Evolutionary conservation across 2,329 filamentous ascomycete genomes (phyloP), one percentile per base, ranked within the genome.

Genomic region (Colletotrichum horii): DNA sequence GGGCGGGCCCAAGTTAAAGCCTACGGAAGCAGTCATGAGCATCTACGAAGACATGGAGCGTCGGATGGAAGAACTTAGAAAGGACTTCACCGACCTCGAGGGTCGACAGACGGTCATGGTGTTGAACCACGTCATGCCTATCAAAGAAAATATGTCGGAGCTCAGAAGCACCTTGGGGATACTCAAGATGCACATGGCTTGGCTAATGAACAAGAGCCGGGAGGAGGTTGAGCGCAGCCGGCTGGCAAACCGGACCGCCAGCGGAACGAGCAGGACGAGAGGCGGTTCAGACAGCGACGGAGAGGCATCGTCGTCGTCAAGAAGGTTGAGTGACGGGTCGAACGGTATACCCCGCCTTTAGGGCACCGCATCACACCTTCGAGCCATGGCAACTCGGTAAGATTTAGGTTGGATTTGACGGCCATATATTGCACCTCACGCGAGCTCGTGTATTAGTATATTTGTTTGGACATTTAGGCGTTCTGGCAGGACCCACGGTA

Each of bases 91-190:
- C 24, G 91, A 92, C 74, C 85, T 92, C 66, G 91, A 93, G 79
- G 89, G 89, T 5, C 88, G 90, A 65, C 91, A 92, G 79, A 91
- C 88, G 36, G 89, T 92, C 82, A 89, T 91, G 87, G 87, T 91
- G 11, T 87, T 93, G 79, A 92, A 92, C 78, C 90, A 93, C 81
- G 89, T 91, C 7, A 87, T 91, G 79, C 90, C 89, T 9, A 88
- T 93, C 76, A 90, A 91, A 72, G 91, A 93, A 74, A 90, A 92
- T 81, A 87, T 93, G n/a, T 88, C 89, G 6, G 91, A 93, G 80
- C 84, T 91, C 56, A 85, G 88, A 58, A 91, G 88, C 82, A 91
- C 88, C 77, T 84, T 91, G 75, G 90, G 90, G 66, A 89, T 91
- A 78, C 86, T 92, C 58, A 87, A 88, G 70, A 91, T 91, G 89